These are phyloP conservation scores for Sporothrix sp. DNA, from an alignment of 2,329 filamentous ascomycete species.

Conservation along the genomic window DNA sequence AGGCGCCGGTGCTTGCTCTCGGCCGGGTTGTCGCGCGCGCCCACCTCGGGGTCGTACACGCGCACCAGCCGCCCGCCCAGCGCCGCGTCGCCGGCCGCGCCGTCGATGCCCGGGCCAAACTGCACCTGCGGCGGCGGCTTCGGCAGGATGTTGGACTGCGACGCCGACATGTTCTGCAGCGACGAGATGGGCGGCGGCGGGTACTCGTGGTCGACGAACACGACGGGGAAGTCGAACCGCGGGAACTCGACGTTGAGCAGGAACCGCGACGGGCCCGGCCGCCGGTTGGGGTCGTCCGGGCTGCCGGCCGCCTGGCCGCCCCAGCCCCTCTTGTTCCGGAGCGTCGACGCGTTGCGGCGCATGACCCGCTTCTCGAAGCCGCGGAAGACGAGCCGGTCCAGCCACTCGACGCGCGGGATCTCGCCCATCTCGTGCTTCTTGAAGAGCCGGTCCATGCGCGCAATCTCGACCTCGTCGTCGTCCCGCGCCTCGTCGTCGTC, in stretches of 20 bases:
- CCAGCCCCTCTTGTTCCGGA: conserved; percentile 36
- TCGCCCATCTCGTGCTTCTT: conserved; percentile 99
- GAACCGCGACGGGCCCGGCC: conserved; percentile 49
- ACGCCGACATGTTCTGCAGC: conserved; percentile 52
- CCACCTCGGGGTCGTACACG: conserved; percentile 90
- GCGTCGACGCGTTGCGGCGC: conserved; percentile 53
- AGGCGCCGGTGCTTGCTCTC: conserved; percentile 90
- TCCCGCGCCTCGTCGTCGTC: conserved; percentile 44
- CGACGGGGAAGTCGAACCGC: conserved; percentile 88
- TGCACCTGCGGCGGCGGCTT: conserved; percentile 83
- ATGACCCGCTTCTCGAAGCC: conserved; percentile 70
- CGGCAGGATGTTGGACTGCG: conserved; percentile 58
- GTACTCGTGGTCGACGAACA: conserved; percentile 93
- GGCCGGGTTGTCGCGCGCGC: conserved; percentile 80
- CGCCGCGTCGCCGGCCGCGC: conserved; percentile 33
- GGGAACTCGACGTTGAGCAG: conserved; percentile 84
- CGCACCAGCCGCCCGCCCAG: conserved; percentile 57
- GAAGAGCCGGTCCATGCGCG: conserved; percentile 78
- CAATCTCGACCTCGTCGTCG: conserved; percentile 72
- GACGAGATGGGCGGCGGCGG: conserved; percentile 72
- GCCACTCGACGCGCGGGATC: conserved; percentile 85
- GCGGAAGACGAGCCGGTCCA: conserved; percentile 89
- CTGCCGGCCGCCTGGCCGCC: conserved; percentile 22
- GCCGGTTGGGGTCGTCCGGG: conserved; percentile 27
- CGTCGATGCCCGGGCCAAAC: conserved; percentile 70